These are phyloP conservation scores for Osmanthus fragrans DNA, from an alignment of 257 asterid species.

Conservation along the genomic window DNA sequence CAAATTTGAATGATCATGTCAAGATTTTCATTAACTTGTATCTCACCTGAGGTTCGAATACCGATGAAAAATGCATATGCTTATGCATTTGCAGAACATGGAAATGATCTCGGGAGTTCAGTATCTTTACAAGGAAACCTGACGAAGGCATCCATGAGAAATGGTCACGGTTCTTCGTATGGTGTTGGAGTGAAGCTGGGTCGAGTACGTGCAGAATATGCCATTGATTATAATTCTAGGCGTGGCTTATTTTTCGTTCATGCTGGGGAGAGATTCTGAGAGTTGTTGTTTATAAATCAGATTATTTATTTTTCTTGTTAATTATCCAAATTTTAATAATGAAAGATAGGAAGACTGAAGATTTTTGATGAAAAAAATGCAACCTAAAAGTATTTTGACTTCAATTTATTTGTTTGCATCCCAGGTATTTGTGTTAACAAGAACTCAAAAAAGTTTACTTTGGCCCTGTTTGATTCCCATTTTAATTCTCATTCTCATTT, in stretches of 20 bases:
- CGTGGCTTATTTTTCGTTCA: conserved; percentile 83
- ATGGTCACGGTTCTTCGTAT: conserved; percentile 86
- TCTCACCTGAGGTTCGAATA: conserved; percentile 59
- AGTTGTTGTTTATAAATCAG: no score
- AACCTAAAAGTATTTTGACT: no score
- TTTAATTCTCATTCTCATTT: no score
- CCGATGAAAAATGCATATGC: conserved; percentile 78
- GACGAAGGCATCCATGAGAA: conserved; percentile 79
- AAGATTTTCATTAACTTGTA: neutral
- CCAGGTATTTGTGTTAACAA: no score
- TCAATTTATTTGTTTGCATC: no score
- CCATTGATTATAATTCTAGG: conserved; percentile 84
- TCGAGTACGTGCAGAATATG: conserved; percentile 82
- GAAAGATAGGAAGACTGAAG: neutral
- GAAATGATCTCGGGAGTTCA: conserved; percentile 89
- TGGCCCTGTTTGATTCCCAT: no score
- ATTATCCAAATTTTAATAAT: neutral
- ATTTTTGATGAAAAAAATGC: neutral
- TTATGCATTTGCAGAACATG: conserved; percentile 88
- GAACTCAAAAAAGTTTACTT: no score
- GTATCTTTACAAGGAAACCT: conserved; percentile 91
- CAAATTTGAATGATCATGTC: neutral
- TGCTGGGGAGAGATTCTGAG: conserved; percentile 89
- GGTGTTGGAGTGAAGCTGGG: conserved; percentile 89
- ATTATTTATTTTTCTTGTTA: conserved; percentile 16